Base-by-base conservation (phyloP, 2,329 filamentous ascomycete species). In the Cercospora janseana region DNA sequence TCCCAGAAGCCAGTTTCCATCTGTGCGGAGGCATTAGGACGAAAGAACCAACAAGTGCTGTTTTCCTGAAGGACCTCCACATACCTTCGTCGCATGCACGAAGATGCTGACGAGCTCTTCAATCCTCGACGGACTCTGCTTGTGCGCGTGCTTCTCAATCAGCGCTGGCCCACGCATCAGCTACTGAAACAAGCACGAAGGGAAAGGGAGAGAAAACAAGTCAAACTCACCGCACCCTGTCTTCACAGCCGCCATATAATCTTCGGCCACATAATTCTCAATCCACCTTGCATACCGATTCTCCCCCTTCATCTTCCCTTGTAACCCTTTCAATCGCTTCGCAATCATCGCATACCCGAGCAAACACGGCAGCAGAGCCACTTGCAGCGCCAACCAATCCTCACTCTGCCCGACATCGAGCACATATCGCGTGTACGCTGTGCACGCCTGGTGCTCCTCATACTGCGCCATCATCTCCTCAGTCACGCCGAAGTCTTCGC, bases 271-370 rank as follows among this genome's bases (percentile, higher is more conserved):
- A 65, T 96, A 97, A 63, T 88, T 94, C 65, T 91, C 77, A 58
- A 97, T 88, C 92, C 92, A 97, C 37, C 83, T 79, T 85, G 87
- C 93, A 72, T 95, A 97, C 76, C 41, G 73, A 62, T 67, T 68
- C 13, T 59, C 54, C 27, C 44, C 46, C 37, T 54, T 57, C 1
- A 58, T 53, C 23, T 55, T 52, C n/a, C 54, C 46, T 73, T 75
- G 41, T 78, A 71, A 54, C 87, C 83, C 10, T 74, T 74, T 77
- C 3, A 95, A 75, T 61, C 88, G 79, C 61, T 78, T 77, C 4
- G 88, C 92, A 52, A 94, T 87, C 49, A 81, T 81, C 7, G 85
- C 85, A 67, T 97, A 96, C 32, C 92, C 92, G n/a, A 96, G 79
- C 24, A 95, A 75, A 66, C 92, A 96, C 0, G 92, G 90, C 10